Percentiles rank a stretch among this genome's conserved stretches.
Conservation (phyloP, 805 yeast genomes). For the Saturnispora sanitii region DNA sequence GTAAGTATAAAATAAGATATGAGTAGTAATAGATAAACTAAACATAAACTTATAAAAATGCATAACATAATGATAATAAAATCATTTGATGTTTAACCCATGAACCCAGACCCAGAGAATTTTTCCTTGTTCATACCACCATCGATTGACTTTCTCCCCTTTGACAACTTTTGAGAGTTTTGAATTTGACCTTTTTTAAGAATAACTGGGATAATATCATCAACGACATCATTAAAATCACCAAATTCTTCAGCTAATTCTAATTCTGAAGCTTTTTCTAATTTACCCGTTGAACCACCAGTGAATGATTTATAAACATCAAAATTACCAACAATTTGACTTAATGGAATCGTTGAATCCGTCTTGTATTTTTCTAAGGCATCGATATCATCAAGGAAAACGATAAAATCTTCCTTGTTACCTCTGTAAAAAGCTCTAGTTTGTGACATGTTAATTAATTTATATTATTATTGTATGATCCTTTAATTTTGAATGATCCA, state of each 20-base stretch:
- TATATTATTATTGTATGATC: no score
- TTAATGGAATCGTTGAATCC: conserved; percentile 47
- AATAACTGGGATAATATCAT: conserved; percentile 42
- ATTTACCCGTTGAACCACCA: conserved; percentile 64
- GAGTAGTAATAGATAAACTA: no score
- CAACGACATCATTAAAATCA: conserved; percentile 39
- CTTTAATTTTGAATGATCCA: no score
- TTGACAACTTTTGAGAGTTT: conserved; percentile 12
- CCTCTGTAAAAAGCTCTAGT: conserved; percentile 59
- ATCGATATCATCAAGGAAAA: conserved; percentile 50
- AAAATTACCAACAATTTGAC: conserved; percentile 53
- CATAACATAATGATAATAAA: neutral
- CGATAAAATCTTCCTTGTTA: conserved; percentile 48
- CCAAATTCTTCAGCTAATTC: conserved; percentile 67
- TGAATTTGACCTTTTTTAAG: conserved; percentile 50
- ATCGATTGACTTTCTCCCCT: conserved; percentile 1
- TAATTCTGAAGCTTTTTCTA: conserved; percentile 60
- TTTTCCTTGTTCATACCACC: conserved; percentile 6
- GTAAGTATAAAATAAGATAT: no score
- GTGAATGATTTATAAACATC: conserved; percentile 52
- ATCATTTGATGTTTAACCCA: neutral
- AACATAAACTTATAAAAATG: neutral
- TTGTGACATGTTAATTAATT: conserved; percentile 21
- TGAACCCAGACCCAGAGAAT: neutral
- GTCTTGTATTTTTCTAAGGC: conserved; percentile 37